Evolutionary conservation across 1,284 basidiomycete genomes (phyloP).

Genomic region (Austroboletus novae-zelandiae): DNA sequence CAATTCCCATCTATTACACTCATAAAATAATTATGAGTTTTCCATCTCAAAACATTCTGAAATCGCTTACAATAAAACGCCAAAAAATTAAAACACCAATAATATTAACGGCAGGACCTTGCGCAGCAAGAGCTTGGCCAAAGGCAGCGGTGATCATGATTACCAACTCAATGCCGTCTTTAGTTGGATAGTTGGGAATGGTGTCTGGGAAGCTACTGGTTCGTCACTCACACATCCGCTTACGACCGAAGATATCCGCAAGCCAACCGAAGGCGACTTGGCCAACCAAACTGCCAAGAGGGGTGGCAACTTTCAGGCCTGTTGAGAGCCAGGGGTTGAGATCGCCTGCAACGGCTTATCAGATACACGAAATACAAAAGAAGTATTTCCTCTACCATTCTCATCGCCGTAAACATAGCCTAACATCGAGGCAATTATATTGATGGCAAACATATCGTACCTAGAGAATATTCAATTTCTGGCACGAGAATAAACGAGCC

Average conservation of each 20-base stretch:
- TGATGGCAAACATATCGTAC: conserved; percentile 26
- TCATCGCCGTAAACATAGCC: conserved; percentile 27
- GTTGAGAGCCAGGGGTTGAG: conserved; percentile 27
- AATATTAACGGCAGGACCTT: conserved; percentile 49
- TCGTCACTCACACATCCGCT: conserved; percentile 33
- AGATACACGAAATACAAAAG: conserved; percentile 1
- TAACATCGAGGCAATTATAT: conserved; percentile 22
- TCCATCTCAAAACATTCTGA: background rate
- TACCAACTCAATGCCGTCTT: conserved; percentile 55
- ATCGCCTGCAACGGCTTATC: conserved; percentile 14
- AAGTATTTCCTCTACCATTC: conserved; percentile 14
- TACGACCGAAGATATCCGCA: conserved; percentile 55
- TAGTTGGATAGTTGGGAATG: conserved; percentile 2
- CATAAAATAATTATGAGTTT: background rate
- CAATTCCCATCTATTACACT: conserved; percentile 23
- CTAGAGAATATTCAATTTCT: conserved; percentile 10
- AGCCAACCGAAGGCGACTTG: conserved; percentile 55
- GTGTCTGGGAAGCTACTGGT: background rate
- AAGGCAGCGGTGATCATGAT: conserved; percentile 51
- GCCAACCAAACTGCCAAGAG: conserved; percentile 60
- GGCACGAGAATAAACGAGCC: background rate
- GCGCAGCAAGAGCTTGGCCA: conserved; percentile 46
- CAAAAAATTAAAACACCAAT: conserved; percentile 58
- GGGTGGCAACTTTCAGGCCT: conserved; percentile 38
- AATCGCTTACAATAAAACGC: conserved; percentile 43